Evolutionary conservation across 2,329 filamentous ascomycete species (phyloP).

Genomic region (Erysiphe neolycopersici): DNA sequence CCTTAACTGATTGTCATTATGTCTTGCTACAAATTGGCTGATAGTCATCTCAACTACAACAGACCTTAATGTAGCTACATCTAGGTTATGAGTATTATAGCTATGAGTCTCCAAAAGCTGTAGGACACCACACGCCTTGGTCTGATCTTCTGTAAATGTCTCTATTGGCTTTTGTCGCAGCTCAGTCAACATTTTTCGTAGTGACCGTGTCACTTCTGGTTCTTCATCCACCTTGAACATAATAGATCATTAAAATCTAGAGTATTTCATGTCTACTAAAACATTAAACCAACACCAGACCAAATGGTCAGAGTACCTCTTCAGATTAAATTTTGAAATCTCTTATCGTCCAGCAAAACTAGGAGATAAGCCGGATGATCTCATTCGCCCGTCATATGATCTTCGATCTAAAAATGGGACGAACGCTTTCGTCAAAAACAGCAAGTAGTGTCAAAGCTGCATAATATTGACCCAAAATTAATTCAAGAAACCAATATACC

Average conservation of each 20-base stretch:
- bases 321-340: too few relatives aligned
- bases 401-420: background rate
- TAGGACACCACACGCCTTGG: background rate
- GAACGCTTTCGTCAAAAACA: background rate
- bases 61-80: background rate
- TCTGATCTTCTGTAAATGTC: background rate
- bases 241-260: background rate
- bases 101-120: background rate
- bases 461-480: background rate
- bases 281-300: too few relatives aligned
- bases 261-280: too few relatives aligned
- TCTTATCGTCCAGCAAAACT: background rate
- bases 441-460: background rate
- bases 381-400: background rate
- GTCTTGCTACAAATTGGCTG: background rate
- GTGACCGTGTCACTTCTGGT: background rate
- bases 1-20: background rate
- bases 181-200: background rate
- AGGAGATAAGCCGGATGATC: background rate
- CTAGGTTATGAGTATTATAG: background rate
- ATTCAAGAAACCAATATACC: background rate
- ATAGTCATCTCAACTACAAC: background rate
- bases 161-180: background rate
- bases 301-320: too few relatives aligned
- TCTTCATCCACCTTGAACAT: background rate